Base-by-base conservation (phyloP, 2,329 filamentous ascomycete genomes). In the Pseudocercospora vitis region DNA sequence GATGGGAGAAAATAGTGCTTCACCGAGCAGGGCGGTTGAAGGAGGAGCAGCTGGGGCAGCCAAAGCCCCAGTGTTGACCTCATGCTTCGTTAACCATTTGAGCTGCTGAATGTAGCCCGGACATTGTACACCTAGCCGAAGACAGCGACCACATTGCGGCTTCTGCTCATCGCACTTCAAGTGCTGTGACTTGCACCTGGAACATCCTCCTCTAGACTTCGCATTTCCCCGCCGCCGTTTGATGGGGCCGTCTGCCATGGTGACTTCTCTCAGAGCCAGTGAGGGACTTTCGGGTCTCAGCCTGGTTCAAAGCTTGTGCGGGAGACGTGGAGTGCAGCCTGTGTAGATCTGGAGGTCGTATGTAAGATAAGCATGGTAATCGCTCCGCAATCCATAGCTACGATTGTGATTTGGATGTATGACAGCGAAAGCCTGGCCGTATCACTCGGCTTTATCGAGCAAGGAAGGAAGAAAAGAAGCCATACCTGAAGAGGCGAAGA, bases 121-220 rank as follows among this genome's bases (percentile, higher is more conserved):
- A 45, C 53, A 55, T 23, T 48, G 33, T 8, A 55, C 44, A 23
- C 53, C 48, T 21, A 55, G 53, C 21, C 53, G 48, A 33, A 29
- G 42, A 28, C 53, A 55, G 23, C 53, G 40, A 18, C 53, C 53
- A 31, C 53, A 55, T 11, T 48, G 19, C n/a, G 53, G 53, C 28
- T 51, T 55, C n/a, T 29, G 19, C 29, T 58, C 55, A 39, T 58
- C 55, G 28, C 55, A 58, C 52, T 58, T 58, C 23, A 58, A 49
- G 24, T 58, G 55, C 35, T 58, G 55, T 14, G 52, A 39, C 29
- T 58, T 58, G 48, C 55, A 58, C 28, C 56, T 48, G n/a, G 49
- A 52, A 33, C 53, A 58, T 16, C 56, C 53, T 16, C 53, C 53
- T 4, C 53, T 48, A 33, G 39, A 47, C 14, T 55, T 55, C 24